Conservation (phyloP, 371 early-diverging fungal species). For the Chytridiales sp. region DNA sequence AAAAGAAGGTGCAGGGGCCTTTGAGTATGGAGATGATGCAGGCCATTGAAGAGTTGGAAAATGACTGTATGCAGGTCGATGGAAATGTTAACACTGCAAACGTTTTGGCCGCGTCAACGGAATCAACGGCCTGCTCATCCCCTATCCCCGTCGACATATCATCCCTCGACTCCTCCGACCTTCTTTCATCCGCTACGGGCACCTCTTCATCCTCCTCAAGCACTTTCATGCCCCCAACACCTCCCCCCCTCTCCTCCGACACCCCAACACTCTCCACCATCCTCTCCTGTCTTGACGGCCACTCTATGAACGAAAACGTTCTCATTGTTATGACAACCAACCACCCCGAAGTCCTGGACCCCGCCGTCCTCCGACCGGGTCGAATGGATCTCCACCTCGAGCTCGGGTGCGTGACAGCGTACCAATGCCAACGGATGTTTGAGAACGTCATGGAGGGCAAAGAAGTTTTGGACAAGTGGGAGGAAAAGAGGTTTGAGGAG, state of each 20-base stretch:
- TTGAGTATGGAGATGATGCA: constrained; percentile 3
- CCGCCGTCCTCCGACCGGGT: constrained; percentile 84
- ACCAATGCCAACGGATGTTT: constrained; percentile 61
- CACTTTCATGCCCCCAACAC: too few relatives aligned
- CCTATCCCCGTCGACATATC: constrained; percentile 4
- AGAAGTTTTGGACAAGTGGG: constrained; percentile 13
- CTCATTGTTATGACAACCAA: constrained; percentile 87
- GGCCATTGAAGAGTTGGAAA: background rate
- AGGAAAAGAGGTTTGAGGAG: constrained; percentile 15
- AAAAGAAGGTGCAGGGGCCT: background rate
- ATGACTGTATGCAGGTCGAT: background rate
- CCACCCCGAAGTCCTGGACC: constrained; percentile 77
- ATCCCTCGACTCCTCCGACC: background rate
- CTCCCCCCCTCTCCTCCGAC: constrained; percentile 8
- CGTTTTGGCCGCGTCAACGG: background rate
- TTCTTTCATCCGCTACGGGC: too few relatives aligned
- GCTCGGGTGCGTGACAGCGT: constrained; percentile 60
- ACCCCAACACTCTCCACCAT: constrained; percentile 66
- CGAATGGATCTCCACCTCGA: constrained; percentile 80
- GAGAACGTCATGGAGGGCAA: constrained; percentile 41
- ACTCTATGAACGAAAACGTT: constrained; percentile 70
- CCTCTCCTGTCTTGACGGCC: constrained; percentile 80
- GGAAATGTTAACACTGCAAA: background rate
- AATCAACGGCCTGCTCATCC: constrained; percentile 8
- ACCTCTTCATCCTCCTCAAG: background rate